Percentiles rank a stretch among this genome's conserved stretches.
These are phyloP conservation scores for Immersiella caudata DNA, from an alignment of 495 filamentous ascomycete genomes.

Conservation along the genomic window DNA sequence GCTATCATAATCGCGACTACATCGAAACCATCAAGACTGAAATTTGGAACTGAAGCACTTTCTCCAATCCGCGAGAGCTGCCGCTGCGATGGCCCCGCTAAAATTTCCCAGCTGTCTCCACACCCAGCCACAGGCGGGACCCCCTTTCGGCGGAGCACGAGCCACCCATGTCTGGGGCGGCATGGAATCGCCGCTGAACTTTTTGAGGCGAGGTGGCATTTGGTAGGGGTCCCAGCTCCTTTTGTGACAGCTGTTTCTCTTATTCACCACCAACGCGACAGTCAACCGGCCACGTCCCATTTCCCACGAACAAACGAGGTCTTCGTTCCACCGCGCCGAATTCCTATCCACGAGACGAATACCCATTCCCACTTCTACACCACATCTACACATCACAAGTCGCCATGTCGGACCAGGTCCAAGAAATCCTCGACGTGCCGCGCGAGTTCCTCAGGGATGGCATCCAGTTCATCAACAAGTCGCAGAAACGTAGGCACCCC, in stretches of 20 bases:
- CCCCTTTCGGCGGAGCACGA: not conserved
- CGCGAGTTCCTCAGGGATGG: conserved; percentile 82
- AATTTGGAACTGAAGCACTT: not conserved
- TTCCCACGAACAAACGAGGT: conserved; percentile 9
- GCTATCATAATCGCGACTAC: conserved; percentile 49
- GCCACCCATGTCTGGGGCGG: not conserved
- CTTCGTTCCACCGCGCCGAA: not conserved
- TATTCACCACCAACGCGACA: conserved; percentile 20
- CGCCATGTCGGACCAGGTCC: conserved; percentile 73
- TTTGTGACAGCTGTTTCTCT: conserved; percentile 25
- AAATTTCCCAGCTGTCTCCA: not conserved
- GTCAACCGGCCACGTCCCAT: conserved; percentile 7
- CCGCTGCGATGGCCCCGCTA: not conserved
- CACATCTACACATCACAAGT: conserved; percentile 15
- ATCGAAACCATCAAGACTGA: not conserved
- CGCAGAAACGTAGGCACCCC: conserved; percentile 72
- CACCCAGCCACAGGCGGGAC: conserved; percentile 3
- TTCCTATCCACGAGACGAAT: not conserved
- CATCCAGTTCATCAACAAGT: conserved; percentile 78
- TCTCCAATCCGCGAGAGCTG: conserved; percentile 4
- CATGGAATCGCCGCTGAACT: conserved; percentile 12
- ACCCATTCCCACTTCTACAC: conserved; percentile 5
- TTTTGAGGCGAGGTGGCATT: conserved; percentile 31
- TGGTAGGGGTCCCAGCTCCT: conserved; percentile 23
- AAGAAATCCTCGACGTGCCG: conserved; percentile 80